Evolutionary conservation across 176 grass and related monocot genomes (phyloP), one percentile per base, ranked within the genome.

Genomic region (Eragrostis nindensis): DNA sequence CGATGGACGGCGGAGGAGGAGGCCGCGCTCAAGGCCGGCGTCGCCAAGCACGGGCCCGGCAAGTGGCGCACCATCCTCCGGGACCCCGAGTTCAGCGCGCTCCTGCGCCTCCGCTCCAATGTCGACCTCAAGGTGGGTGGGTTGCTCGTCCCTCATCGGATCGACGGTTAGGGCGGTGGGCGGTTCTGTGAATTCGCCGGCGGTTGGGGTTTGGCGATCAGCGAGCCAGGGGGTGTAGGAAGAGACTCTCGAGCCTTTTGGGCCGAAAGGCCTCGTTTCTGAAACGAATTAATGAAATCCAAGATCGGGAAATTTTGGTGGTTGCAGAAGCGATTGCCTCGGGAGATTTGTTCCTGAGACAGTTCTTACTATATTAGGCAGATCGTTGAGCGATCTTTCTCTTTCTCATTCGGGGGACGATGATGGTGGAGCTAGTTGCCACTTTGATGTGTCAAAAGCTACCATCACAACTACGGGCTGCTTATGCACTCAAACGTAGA

Each of bases 21-120:
- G 78, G 82, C 92, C 32, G 95, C 95, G 49, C 89, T 98, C 71
- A 98, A 94, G 87, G 89, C 95, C 78, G 95, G 95, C 74, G 95
- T 98, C 21, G 87, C 79, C 75, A 94, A 91, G 80, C 92, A 98
- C 59, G 95, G 95, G 19, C 75, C 87, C 17, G 95, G 95, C 41
- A 98, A 94, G 80, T 98, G 95, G 95, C 88, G 95, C 25, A 98
- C 90, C 43, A 98, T 98, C 73, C 89, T 94, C 66, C 91, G 86
- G 87, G 95, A 98, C 91, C 81, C 90, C 24, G 92, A 92, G 64
- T 98, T 98, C 87, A 94, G 90, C 69, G 79, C 30, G 11, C 53
- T 89, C 67, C 76, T 98, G 40, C 75, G 64, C 38, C 87, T 85
- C 39, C 86, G 95, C 68, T 98, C 95, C 66, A 98, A 98, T 94